Percentiles rank a stretch among this genome's conserved stretches.
Conservation (phyloP, 345 rosid genomes). For the Arabis hirsuta region DNA sequence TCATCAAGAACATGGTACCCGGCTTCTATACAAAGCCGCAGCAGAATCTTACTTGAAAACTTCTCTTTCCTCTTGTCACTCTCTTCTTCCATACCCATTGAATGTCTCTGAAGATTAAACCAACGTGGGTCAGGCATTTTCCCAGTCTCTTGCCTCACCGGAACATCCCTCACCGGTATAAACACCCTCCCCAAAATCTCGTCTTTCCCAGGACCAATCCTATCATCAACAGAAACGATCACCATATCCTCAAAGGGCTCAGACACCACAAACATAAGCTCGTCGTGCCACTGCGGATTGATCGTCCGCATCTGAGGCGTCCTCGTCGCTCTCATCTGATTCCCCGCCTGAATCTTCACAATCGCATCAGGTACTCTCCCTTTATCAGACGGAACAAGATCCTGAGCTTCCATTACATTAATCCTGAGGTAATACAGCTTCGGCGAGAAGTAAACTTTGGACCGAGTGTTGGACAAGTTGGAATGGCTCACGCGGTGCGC, state of each 20-base stretch:
- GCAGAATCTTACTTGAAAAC: slow-evolving; percentile 82
- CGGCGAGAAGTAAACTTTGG: slow-evolving; percentile 94
- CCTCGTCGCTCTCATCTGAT: slow-evolving; percentile 65
- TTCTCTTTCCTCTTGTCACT: slow-evolving; percentile 75
- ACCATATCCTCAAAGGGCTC: slow-evolving; percentile 89
- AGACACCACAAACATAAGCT: slow-evolving; percentile 89
- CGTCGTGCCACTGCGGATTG: slow-evolving; percentile 82
- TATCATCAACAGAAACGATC: slow-evolving; percentile 70
- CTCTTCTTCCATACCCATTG: slow-evolving; percentile 54
- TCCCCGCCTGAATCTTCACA: slow-evolving; percentile 66
- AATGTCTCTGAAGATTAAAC: slow-evolving; percentile 68
- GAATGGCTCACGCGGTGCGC: slow-evolving; percentile 77
- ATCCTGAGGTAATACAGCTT: slow-evolving; percentile 85
- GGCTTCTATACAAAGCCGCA: slow-evolving; percentile 66
- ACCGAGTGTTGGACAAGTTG: slow-evolving; percentile 72
- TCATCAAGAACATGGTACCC: slow-evolving; percentile 99
- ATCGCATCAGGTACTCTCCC: slow-evolving; percentile 64
- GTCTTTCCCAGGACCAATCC: slow-evolving; percentile 72
- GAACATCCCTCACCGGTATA: slow-evolving; percentile 57
- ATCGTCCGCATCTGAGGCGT: slow-evolving; percentile 52
- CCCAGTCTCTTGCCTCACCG: slow-evolving; percentile 56
- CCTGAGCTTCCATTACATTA: slow-evolving; percentile 80
- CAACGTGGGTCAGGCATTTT: slow-evolving; percentile 72
- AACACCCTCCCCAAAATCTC: slow-evolving; percentile 65
- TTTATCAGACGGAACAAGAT: slow-evolving; percentile 69